A percentile compares a stretch with the other conserved stretches of the same genome.
These are phyloP conservation scores for Pichia sp. DNA, from an alignment of 1,139 yeast genomes.

Conservation along the genomic window DNA sequence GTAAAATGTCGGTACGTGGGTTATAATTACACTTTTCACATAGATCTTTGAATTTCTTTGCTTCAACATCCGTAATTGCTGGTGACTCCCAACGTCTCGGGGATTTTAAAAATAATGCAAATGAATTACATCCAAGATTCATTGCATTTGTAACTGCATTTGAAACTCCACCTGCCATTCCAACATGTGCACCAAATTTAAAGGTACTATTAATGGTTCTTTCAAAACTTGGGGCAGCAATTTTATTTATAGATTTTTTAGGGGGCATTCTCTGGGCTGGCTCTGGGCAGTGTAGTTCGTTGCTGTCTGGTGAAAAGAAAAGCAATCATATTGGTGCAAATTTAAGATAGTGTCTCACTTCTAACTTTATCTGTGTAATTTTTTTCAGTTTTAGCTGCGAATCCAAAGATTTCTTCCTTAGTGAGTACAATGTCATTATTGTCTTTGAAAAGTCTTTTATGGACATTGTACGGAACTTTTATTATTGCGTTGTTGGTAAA, in stretches of 20 bases:
- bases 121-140: slow-evolving; percentile 68
- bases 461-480: neutral
- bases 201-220: slow-evolving; percentile 17
- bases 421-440: neutral
- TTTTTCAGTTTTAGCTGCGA: neutral
- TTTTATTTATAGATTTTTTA: slow-evolving; percentile 12
- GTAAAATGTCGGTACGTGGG: slow-evolving; percentile 71
- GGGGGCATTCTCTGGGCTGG: slow-evolving; percentile 19
- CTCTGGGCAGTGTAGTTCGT: too few relatives aligned
- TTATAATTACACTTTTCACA: slow-evolving; percentile 63
- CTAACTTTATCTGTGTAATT: neutral
- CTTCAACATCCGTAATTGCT: slow-evolving; percentile 60
- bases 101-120: slow-evolving; percentile 84
- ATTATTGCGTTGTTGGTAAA: neutral
- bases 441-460: neutral
- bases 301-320: too few relatives aligned
- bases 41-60: slow-evolving; percentile 51
- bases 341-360: too few relatives aligned
- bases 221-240: slow-evolving; percentile 4
- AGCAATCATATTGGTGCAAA: too few relatives aligned
- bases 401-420: neutral
- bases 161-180: slow-evolving; percentile 62
- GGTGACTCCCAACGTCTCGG: slow-evolving; percentile 93
- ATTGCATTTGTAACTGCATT: slow-evolving; percentile 71
- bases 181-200: slow-evolving; percentile 81